These are phyloP conservation scores for Carnegiea gigantea DNA, from an alignment of 179 eudicot genomes.

Conservation along the genomic window DNA sequence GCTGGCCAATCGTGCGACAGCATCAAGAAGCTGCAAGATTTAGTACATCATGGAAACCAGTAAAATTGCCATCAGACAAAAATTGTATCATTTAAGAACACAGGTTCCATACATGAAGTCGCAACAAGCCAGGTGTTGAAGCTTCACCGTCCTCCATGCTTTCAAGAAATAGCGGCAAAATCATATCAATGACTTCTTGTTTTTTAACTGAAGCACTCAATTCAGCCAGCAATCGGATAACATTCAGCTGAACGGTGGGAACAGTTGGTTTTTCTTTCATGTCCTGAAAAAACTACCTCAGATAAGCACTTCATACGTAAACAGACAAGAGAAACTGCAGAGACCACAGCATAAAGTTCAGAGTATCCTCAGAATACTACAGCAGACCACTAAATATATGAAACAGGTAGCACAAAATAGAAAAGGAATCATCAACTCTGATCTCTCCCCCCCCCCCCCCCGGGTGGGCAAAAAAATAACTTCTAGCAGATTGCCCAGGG, in stretches of 20 bases:
- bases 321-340: background rate
- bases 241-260: conserved; percentile 76
- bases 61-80: background rate
- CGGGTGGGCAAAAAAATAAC: background rate
- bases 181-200: conserved; percentile 92
- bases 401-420: background rate
- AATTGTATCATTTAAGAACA: background rate
- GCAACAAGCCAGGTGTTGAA: conserved; percentile 76
- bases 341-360: background rate
- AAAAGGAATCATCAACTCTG: background rate
- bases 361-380: background rate
- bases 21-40: conserved; percentile 94
- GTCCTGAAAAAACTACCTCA: conserved; percentile 43
- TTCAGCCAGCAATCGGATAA: conserved; percentile 87
- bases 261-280: conserved; percentile 67
- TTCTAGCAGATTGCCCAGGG: too few species aligned
- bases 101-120: conserved; percentile 69
- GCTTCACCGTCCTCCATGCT: conserved; percentile 98
- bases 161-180: conserved; percentile 84
- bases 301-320: conserved; percentile 4
- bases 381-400: background rate
- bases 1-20: conserved; percentile 91
- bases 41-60: conserved; percentile 26
- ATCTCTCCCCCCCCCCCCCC: background rate
- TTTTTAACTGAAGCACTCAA: conserved; percentile 73